Evolutionary conservation across 768 basidiomycete genomes (phyloP).

Genomic region (Tylopilus rubrobrunneus): DNA sequence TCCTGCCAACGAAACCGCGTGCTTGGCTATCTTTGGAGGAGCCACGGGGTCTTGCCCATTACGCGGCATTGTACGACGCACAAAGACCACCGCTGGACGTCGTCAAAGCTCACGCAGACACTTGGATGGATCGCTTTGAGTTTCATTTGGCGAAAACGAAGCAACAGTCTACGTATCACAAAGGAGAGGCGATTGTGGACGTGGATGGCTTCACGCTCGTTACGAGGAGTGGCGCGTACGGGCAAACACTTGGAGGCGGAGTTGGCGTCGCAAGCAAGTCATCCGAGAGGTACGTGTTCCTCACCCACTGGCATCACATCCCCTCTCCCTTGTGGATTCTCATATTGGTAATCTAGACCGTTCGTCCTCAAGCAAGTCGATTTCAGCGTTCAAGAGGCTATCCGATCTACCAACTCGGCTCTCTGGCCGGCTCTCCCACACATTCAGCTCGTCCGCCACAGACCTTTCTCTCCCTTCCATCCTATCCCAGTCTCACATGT

Average conservation of each 20-base stretch:
- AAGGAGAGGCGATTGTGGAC: conserved; percentile 88
- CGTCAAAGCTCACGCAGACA: conserved; percentile 77
- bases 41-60: conserved; percentile 71
- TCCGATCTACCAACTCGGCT: conserved; percentile 70
- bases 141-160: conserved; percentile 51
- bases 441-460: conserved; percentile 66
- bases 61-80: conserved; percentile 55
- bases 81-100: conserved; percentile 73
- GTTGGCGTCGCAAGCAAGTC: conserved; percentile 60
- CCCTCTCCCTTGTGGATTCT: too few species aligned
- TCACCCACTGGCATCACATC: too few species aligned
- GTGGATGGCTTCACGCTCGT: conserved; percentile 95
- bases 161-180: conserved; percentile 63
- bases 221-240: conserved; percentile 85
- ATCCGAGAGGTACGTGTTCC: too few species aligned
- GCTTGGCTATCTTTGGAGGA: conserved; percentile 65
- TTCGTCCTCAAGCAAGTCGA: too few species aligned
- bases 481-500: conserved; percentile 44
- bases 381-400: too few species aligned
- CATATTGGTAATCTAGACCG: too few species aligned
- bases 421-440: conserved; percentile 79
- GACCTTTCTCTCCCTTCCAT: conserved; percentile 67
- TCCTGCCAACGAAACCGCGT: conserved; percentile 45
- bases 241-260: conserved; percentile 83
- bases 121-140: conserved; percentile 74